Evolutionary conservation across 805 yeast species (phyloP).

Genomic region (Kuraishia piskuri): DNA sequence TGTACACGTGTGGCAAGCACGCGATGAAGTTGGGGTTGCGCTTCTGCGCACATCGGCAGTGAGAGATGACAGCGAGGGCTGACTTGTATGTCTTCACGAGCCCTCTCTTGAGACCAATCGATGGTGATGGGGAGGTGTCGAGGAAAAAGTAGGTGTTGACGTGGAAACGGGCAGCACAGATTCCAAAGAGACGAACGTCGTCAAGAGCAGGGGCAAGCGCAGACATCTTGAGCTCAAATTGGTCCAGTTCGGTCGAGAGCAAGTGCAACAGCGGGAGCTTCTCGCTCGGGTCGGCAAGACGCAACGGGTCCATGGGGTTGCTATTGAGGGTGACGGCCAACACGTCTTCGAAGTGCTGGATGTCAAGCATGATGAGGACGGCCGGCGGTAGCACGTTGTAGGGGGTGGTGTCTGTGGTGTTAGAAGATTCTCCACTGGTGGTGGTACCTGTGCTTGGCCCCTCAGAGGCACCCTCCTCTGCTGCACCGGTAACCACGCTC

Average conservation of each 20-base stretch:
- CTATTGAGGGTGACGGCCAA: slow-evolving; percentile 69
- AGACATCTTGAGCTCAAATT: slow-evolving; percentile 51
- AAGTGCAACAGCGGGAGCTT: slow-evolving; percentile 68
- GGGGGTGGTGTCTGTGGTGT: not conserved
- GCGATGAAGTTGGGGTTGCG: slow-evolving; percentile 55
- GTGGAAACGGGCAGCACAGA: slow-evolving; percentile 73
- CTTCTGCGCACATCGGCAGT: slow-evolving; percentile 53
- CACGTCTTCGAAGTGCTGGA: slow-evolving; percentile 82
- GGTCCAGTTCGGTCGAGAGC: slow-evolving; percentile 64
- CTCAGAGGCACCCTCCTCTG: slow-evolving; percentile 3
- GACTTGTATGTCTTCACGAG: slow-evolving; percentile 74
- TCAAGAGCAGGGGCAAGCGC: slow-evolving; percentile 40
- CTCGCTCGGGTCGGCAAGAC: slow-evolving; percentile 59
- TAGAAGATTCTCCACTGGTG: no score
- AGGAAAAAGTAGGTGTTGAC: slow-evolving; percentile 74
- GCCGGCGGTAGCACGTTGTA: slow-evolving; percentile 34
- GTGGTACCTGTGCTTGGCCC: no score
- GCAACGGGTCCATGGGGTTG: slow-evolving; percentile 57
- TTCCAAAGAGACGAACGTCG: slow-evolving; percentile 58
- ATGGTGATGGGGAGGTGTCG: slow-evolving; percentile 42
- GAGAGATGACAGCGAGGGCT: slow-evolving; percentile 61
- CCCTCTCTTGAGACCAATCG: slow-evolving; percentile 62
- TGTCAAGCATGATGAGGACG: slow-evolving; percentile 71
- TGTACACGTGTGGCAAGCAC: slow-evolving; percentile 77
- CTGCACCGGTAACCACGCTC: slow-evolving; percentile 32